Evolutionary conservation across 2,329 filamentous ascomycete species (phyloP).

Genomic region (Cladosporium sp.): DNA sequence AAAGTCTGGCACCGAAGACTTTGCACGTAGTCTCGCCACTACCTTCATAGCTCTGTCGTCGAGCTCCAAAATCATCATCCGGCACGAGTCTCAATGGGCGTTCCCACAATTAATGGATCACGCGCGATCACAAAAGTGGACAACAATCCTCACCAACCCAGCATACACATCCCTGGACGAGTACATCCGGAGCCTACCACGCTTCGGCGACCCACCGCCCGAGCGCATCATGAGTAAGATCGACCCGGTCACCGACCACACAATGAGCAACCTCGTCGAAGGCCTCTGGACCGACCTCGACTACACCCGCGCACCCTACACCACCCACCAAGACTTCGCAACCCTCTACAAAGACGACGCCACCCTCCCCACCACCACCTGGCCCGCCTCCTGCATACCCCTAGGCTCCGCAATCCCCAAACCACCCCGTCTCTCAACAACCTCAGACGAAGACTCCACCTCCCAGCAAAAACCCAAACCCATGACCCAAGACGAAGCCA

Average conservation of each 20-base stretch:
- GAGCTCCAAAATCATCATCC: slow-evolving; percentile 55
- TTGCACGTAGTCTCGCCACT: slow-evolving; percentile 43
- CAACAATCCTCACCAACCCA: slow-evolving; percentile 41
- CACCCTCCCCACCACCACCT: neutral
- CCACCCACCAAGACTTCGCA: slow-evolving; percentile 45
- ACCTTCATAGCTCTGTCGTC: slow-evolving; percentile 48
- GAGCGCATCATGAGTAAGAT: slow-evolving; percentile 44
- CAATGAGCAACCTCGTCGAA: slow-evolving; percentile 48
- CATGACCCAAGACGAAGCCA: slow-evolving; percentile 22
- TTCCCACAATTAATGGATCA: slow-evolving; percentile 49
- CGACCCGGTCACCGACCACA: slow-evolving; percentile 47
- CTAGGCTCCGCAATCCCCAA: slow-evolving; percentile 33
- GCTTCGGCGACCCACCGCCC: slow-evolving; percentile 43
- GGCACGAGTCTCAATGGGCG: slow-evolving; percentile 56
- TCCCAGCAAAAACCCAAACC: slow-evolving; percentile 24
- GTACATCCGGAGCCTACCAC: slow-evolving; percentile 48
- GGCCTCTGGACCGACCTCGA: slow-evolving; percentile 50
- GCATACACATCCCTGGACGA: slow-evolving; percentile 47
- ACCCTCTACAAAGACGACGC: slow-evolving; percentile 37
- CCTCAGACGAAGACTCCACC: slow-evolving; percentile 17
- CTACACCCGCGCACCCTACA: slow-evolving; percentile 42
- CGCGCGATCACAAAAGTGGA: slow-evolving; percentile 42
- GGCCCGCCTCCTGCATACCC: slow-evolving; percentile 36
- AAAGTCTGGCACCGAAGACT: slow-evolving; percentile 40
- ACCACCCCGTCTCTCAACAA: slow-evolving; percentile 9